These are phyloP conservation scores for Thuja plicata DNA, from an alignment of 83 land plant genomes.

Conservation along the genomic window DNA sequence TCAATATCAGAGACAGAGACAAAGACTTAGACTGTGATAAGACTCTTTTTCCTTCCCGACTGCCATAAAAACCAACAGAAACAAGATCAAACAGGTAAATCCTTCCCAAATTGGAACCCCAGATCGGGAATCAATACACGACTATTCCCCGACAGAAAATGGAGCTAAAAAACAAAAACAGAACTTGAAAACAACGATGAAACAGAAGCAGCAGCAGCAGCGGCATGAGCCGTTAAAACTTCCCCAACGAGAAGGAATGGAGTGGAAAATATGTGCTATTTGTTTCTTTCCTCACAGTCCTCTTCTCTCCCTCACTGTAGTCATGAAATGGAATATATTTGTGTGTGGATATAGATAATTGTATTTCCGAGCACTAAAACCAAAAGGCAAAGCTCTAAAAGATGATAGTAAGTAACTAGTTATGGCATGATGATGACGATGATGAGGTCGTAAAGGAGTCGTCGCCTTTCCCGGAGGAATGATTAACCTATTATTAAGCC, in stretches of 20 bases:
- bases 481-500: conserved; percentile 14
- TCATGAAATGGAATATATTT: neutral
- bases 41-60: neutral
- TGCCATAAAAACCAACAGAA: neutral
- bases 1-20: neutral
- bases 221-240: neutral
- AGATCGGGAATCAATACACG: neutral
- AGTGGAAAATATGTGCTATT: neutral
- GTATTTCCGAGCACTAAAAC: neutral
- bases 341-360: neutral
- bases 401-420: neutral
- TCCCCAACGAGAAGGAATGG: neutral
- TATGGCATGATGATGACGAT: conserved; percentile 5
- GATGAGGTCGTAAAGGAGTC: conserved; percentile 18
- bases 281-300: neutral
- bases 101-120: neutral
- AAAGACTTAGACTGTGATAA: neutral
- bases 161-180: neutral
- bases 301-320: neutral
- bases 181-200: neutral
- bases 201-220: neutral
- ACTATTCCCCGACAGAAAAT: neutral
- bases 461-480: conserved; percentile 15
- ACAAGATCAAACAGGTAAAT: neutral
- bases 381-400: conserved; percentile 1